Evolutionary conservation across 1,139 yeast genomes (phyloP).

Genomic region (Blastobotrys serpentis): DNA sequence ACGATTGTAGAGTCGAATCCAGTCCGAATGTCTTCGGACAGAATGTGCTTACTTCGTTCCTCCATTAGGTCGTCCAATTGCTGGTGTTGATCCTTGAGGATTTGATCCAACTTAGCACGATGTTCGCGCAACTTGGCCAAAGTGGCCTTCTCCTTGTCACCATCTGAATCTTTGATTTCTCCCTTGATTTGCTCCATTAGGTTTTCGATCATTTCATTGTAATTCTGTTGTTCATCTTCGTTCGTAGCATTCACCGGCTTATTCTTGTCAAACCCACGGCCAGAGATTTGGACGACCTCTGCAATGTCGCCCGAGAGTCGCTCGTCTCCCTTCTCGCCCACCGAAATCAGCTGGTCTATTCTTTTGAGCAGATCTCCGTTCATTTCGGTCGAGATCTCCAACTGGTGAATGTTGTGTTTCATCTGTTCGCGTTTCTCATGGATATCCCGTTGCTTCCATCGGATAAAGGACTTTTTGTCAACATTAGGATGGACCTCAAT

Average conservation of each 20-base stretch:
- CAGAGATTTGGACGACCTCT: constrained; percentile 29
- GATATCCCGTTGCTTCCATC: constrained; percentile 96
- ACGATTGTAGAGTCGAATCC: constrained; percentile 87
- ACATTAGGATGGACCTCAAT: constrained; percentile 98
- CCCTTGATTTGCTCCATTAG: constrained; percentile 66
- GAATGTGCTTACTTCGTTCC: constrained; percentile 72
- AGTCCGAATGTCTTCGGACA: constrained; percentile 90
- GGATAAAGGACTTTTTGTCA: constrained; percentile 86
- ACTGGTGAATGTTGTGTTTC: constrained; percentile 69
- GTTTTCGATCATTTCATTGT: constrained; percentile 91
- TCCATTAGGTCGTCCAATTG: constrained; percentile 66
- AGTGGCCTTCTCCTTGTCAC: constrained; percentile 39
- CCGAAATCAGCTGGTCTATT: constrained; percentile 59
- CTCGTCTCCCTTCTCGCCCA: constrained; percentile 26
- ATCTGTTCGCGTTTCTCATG: constrained; percentile 88
- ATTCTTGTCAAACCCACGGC: constrained; percentile 29
- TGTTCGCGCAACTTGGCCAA: constrained; percentile 37
- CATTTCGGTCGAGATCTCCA: constrained; percentile 74
- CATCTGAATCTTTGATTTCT: constrained; percentile 59
- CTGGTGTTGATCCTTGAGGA: constrained; percentile 57
- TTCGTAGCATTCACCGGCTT: constrained; percentile 50
- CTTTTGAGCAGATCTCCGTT: constrained; percentile 71
- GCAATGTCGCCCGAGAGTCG: constrained; percentile 42
- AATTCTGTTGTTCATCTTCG: constrained; percentile 65
- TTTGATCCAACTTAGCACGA: constrained; percentile 35